phyloP scores from a whole-genome alignment of 257 asterid species.

The Galeopsis tetrahit region DNA sequence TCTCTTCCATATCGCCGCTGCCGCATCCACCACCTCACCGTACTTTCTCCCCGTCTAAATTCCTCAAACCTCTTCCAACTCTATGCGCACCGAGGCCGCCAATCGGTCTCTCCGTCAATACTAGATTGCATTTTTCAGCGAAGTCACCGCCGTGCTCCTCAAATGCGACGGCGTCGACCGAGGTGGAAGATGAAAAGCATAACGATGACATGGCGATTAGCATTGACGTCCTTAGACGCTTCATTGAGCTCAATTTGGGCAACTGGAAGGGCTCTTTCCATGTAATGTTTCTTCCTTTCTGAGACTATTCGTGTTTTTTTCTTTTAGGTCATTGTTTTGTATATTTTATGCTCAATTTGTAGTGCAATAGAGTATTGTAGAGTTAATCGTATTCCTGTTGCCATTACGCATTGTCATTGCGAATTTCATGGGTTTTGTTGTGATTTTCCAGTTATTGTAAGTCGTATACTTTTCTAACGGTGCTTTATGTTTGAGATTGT shows the following conservation, averaged over 20 bases:
- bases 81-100: conserved; percentile 29
- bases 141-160: conserved; percentile 43
- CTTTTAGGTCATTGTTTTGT: not conserved
- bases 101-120: conserved; percentile 34
- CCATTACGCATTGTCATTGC: too few species aligned
- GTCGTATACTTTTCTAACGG: not conserved
- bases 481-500: not conserved
- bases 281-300: conserved; percentile 40
- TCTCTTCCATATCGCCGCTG: conserved; percentile 47
- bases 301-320: not conserved
- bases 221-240: conserved; percentile 65
- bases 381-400: not conserved
- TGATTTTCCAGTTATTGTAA: not conserved
- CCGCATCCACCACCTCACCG: conserved; percentile 32
- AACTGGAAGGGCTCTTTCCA: conserved; percentile 85
- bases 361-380: not conserved
- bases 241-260: conserved; percentile 79
- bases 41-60: conserved; percentile 30
- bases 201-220: conserved; percentile 45
- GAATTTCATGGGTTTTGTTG: not conserved
- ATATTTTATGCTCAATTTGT: not conserved
- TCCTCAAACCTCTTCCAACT: conserved; percentile 29
- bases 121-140: conserved; percentile 40
- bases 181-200: conserved; percentile 45
- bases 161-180: conserved; percentile 38